A percentile compares a stretch with the other conserved stretches of the same genome.
Conservation (phyloP, 2,329 filamentous ascomycete genomes). For the Claviceps sp. region DNA sequence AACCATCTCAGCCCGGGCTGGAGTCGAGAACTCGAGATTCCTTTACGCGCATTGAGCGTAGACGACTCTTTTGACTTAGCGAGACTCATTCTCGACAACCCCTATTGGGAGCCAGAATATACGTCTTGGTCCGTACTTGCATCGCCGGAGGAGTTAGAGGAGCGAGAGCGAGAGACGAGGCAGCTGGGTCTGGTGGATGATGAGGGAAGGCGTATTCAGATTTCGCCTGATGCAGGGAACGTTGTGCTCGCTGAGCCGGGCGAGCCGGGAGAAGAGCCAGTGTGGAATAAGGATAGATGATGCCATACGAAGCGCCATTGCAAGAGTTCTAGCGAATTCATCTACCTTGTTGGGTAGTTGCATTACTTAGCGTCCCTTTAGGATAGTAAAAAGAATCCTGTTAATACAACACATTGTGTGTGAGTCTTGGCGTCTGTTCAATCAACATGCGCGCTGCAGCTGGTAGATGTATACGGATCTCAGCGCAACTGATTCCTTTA, state of each 20-base stretch:
- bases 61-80: conserved; percentile 23
- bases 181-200: conserved; percentile 6
- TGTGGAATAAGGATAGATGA: conserved; percentile 2
- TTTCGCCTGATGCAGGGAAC: background rate
- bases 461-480: too few relatives aligned
- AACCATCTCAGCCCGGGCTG: conserved; percentile 26
- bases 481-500: too few relatives aligned
- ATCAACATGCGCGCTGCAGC: too few relatives aligned
- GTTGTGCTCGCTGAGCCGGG: conserved; percentile 3
- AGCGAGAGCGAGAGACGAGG: background rate
- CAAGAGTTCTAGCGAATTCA: background rate
- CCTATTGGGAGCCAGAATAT: conserved; percentile 20
- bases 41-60: conserved; percentile 23
- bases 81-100: conserved; percentile 30
- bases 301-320: background rate
- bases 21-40: conserved; percentile 13
- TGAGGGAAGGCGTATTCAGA: conserved; percentile 1
- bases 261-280: conserved; percentile 1
- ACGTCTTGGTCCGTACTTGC: background rate
- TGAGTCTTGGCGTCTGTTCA: too few relatives aligned
- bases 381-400: too few relatives aligned
- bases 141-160: background rate
- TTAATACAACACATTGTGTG: too few relatives aligned
- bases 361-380: background rate
- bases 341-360: background rate